phyloP scores from a whole-genome alignment of 2,329 filamentous ascomycete genomes.

The Neofusicoccum ribis region DNA sequence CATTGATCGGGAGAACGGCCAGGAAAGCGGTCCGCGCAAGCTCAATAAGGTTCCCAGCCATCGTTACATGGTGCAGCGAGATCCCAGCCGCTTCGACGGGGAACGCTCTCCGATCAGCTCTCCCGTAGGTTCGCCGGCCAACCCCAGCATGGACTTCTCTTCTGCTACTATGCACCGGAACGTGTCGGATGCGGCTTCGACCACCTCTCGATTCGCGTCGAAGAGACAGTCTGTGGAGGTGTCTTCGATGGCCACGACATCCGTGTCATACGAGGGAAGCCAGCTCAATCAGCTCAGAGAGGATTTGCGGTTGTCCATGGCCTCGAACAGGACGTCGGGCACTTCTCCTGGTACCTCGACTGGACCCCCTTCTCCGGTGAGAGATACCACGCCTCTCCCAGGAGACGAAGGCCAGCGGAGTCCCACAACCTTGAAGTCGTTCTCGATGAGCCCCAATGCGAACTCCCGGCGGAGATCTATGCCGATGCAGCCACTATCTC shows the following conservation, averaged over 20 bases:
- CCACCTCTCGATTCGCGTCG: slow-evolving; percentile 30
- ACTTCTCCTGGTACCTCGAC: slow-evolving; percentile 40
- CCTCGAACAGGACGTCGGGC: slow-evolving; percentile 38
- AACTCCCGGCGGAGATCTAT: slow-evolving; percentile 36
- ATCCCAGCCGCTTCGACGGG: slow-evolving; percentile 33
- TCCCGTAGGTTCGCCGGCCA: slow-evolving; percentile 35
- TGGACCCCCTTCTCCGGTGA: slow-evolving; percentile 34
- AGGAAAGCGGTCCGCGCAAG: slow-evolving; percentile 23
- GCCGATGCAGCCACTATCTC: slow-evolving; percentile 34
- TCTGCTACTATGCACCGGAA: slow-evolving; percentile 29
- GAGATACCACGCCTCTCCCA: slow-evolving; percentile 28
- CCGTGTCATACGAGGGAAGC: slow-evolving; percentile 35
- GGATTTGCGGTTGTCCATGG: slow-evolving; percentile 37
- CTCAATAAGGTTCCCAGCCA: slow-evolving; percentile 35
- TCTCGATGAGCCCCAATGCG: slow-evolving; percentile 39
- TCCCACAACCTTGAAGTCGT: slow-evolving; percentile 38
- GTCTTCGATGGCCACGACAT: slow-evolving; percentile 37
- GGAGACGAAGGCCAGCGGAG: slow-evolving; percentile 31
- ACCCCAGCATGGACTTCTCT: slow-evolving; percentile 35
- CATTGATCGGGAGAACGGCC: slow-evolving; percentile 27
- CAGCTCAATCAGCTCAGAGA: slow-evolving; percentile 40
- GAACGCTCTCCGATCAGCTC: slow-evolving; percentile 24
- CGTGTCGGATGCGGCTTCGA: slow-evolving; percentile 32
- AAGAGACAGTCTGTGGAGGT: slow-evolving; percentile 36
- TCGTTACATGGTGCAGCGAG: slow-evolving; percentile 38